phyloP scores from a whole-genome alignment of 495 filamentous ascomycete genomes.

The Xylaria grammica region DNA sequence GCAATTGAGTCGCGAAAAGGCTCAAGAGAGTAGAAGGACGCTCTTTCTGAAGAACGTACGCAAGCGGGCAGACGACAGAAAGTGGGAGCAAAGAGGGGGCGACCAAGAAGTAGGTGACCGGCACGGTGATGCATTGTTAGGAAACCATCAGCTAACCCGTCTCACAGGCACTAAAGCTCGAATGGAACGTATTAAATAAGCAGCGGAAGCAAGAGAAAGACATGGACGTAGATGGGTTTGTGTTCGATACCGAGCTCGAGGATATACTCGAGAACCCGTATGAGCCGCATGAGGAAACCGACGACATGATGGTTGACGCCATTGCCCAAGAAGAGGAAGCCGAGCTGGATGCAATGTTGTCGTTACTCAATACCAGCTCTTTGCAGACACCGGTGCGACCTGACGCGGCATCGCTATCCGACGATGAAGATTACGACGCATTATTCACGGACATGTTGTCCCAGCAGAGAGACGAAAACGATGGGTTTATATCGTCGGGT shows the following conservation, averaged over 20 bases:
- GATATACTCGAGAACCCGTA: conserved; percentile 45
- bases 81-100: conserved; percentile 68
- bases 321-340: conserved; percentile 60
- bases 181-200: conserved; percentile 49
- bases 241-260: conserved; percentile 50
- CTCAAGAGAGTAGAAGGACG: conserved; percentile 59
- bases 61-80: conserved; percentile 68
- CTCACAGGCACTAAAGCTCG: conserved; percentile 52
- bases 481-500: conserved; percentile 26
- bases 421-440: conserved; percentile 63
- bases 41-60: conserved; percentile 81
- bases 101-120: conserved; percentile 72
- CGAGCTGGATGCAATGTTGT: conserved; percentile 64
- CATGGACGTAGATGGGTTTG: conserved; percentile 54
- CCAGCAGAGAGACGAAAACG: conserved; percentile 27
- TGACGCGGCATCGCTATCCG: conserved; percentile 42
- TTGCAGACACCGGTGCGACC: conserved; percentile 26
- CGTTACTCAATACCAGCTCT: conserved; percentile 35
- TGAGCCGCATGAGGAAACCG: conserved; percentile 43
- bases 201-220: conserved; percentile 52
- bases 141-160: conserved; percentile 25
- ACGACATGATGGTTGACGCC: conserved; percentile 50
- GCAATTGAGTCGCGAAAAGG: conserved; percentile 47
- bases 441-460: conserved; percentile 51
- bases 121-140: not conserved